phyloP scores from a whole-genome alignment of 2,329 filamentous ascomycete species.

The Corinectria fuckeliana region DNA sequence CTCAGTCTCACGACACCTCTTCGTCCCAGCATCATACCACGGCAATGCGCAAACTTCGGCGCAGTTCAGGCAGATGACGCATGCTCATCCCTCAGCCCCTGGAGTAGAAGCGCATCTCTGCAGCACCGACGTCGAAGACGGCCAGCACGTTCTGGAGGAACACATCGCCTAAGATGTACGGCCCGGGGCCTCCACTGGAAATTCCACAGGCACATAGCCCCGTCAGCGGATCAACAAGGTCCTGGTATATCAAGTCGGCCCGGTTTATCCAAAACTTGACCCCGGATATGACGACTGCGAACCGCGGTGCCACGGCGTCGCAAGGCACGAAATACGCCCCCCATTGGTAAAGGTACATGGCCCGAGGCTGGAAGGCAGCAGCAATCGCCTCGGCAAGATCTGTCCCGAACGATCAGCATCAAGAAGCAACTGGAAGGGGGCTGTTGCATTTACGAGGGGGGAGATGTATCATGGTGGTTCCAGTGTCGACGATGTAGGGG shows the following conservation, averaged over 20 bases:
- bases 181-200: constrained; percentile 51
- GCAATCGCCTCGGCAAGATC: constrained; percentile 57
- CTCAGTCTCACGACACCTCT: not conserved
- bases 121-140: constrained; percentile 55
- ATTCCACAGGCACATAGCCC: constrained; percentile 57
- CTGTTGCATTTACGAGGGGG: constrained; percentile 50
- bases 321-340: constrained; percentile 57
- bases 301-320: constrained; percentile 52
- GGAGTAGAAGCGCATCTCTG: constrained; percentile 54
- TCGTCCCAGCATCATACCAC: constrained; percentile 12
- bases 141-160: constrained; percentile 59
- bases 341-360: constrained; percentile 54
- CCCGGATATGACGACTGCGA: constrained; percentile 54
- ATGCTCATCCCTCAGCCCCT: constrained; percentile 21
- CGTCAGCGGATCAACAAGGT: constrained; percentile 51
- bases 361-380: constrained; percentile 52
- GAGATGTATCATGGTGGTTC: constrained; percentile 58
- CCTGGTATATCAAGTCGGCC: constrained; percentile 54
- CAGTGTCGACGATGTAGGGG: constrained; percentile 60
- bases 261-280: constrained; percentile 56
- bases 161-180: constrained; percentile 57
- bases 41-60: not conserved
- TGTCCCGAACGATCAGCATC: constrained; percentile 27
- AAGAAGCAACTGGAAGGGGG: not conserved
- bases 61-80: not conserved